Evolutionary conservation across 805 yeast genomes (phyloP).

Genomic region (Geotrichum ghanense): DNA sequence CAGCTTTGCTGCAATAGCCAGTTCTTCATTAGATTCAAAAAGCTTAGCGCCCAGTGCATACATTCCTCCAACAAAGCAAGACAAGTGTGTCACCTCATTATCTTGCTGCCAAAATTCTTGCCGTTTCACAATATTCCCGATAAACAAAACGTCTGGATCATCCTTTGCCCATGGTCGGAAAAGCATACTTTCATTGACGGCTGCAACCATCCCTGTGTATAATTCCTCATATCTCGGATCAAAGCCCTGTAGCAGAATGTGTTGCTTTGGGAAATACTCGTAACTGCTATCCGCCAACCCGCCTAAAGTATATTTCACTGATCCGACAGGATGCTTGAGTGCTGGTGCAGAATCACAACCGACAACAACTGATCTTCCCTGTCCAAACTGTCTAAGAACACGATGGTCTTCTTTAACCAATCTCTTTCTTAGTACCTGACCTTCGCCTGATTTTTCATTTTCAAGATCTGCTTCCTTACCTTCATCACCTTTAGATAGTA

Average conservation of each 20-base stretch:
- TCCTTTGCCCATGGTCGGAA: conserved; percentile 36
- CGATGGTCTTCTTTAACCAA: background rate
- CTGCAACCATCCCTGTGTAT: conserved; percentile 23
- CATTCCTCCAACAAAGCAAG: conserved; percentile 47
- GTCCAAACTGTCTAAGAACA: background rate
- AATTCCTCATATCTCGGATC: conserved; percentile 27
- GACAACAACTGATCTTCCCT: background rate
- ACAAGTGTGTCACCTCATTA: conserved; percentile 34
- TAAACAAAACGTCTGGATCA: conserved; percentile 27
- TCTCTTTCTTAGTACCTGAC: too few species aligned
- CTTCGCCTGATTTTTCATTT: background rate
- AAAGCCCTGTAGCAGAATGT: conserved; percentile 30
- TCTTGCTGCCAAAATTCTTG: conserved; percentile 3
- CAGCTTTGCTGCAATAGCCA: conserved; percentile 32
- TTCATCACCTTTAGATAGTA: too few species aligned
- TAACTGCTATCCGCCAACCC: conserved; percentile 37
- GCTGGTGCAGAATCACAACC: background rate
- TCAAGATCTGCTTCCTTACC: background rate
- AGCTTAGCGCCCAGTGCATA: conserved; percentile 36
- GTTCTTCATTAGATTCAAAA: conserved; percentile 28
- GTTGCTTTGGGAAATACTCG: conserved; percentile 39
- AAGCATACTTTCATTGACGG: conserved; percentile 31
- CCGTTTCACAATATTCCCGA: conserved; percentile 15
- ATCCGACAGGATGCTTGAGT: conserved; percentile 5
- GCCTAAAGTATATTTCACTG: conserved; percentile 27